Percentiles rank a stretch among this genome's conserved stretches.
These are phyloP conservation scores for Verticillium alfalfae DNA, from an alignment of 2,329 filamentous ascomycete species.

Conservation along the genomic window DNA sequence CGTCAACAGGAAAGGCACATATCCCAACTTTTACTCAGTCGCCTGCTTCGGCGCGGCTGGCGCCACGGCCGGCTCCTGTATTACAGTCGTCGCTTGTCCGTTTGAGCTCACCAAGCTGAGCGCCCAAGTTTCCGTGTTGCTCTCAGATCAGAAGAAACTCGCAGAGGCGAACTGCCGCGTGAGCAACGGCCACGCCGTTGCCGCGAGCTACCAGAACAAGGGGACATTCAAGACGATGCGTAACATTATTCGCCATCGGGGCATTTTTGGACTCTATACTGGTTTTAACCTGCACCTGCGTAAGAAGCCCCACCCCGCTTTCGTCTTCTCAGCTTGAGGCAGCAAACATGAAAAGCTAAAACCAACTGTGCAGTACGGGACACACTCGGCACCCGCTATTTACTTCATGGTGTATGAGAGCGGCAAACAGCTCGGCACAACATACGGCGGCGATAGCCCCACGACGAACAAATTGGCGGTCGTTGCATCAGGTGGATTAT, in stretches of 20 bases:
- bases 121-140: slow-evolving; percentile 76
- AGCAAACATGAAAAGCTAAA: too few species aligned
- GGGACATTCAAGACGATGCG: slow-evolving; percentile 71
- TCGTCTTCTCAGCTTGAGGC: too few species aligned
- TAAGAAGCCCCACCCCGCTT: slow-evolving; percentile 33
- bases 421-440: slow-evolving; percentile 74
- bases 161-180: slow-evolving; percentile 23
- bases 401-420: slow-evolving; percentile 91
- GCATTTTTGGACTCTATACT: slow-evolving; percentile 69
- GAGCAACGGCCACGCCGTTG: slow-evolving; percentile 51
- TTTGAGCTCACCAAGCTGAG: slow-evolving; percentile 89
- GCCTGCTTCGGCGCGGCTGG: slow-evolving; percentile 74
- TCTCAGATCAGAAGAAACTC: slow-evolving; percentile 52
- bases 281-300: slow-evolving; percentile 74
- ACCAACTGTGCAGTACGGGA: slow-evolving; percentile 57
- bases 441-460: slow-evolving; percentile 63
- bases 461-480: slow-evolving; percentile 78
- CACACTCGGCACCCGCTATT: slow-evolving; percentile 75
- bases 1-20: slow-evolving; percentile 64
- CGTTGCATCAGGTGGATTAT: slow-evolving; percentile 71
- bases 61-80: slow-evolving; percentile 71
- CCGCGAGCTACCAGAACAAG: slow-evolving; percentile 69
- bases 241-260: slow-evolving; percentile 71
- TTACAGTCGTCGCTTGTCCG: slow-evolving; percentile 77
- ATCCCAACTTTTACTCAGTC: slow-evolving; percentile 68